phyloP scores from a whole-genome alignment of 2,329 filamentous ascomycete species.

The Daldinia sp. region DNA sequence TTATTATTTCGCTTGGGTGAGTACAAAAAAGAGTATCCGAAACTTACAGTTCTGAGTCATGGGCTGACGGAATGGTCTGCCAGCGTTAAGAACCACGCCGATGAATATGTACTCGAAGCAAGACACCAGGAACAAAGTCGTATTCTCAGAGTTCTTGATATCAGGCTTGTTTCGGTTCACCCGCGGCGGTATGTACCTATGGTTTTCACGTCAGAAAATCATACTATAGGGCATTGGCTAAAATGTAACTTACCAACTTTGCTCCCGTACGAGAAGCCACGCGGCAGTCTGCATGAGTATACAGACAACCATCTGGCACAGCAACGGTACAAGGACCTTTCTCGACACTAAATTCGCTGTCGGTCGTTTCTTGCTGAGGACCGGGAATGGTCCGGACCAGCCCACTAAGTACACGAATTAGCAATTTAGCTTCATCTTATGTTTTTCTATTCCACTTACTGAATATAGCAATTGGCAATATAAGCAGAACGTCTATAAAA shows the following conservation, averaged over 20 bases:
- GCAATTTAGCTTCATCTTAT: conserved; percentile 22
- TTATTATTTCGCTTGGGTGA: too few relatives aligned
- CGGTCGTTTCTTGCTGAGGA: conserved; percentile 84
- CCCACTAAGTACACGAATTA: conserved; percentile 71
- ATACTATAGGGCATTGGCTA: background rate
- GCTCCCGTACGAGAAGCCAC: conserved; percentile 79
- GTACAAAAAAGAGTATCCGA: conserved; percentile 8
- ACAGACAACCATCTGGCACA: conserved; percentile 88
- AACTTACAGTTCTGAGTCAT: conserved; percentile 82
- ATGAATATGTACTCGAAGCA: conserved; percentile 96
- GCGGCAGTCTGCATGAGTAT: conserved; percentile 80
- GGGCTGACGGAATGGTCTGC: conserved; percentile 85
- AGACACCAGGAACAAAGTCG: conserved; percentile 86
- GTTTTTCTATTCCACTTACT: conserved; percentile 64
- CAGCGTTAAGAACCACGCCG: conserved; percentile 90
- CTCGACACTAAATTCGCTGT: conserved; percentile 92
- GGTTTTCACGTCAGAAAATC: conserved; percentile 15
- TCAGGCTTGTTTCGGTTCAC: conserved; percentile 84
- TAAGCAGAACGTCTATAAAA: conserved; percentile 92
- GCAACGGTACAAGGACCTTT: conserved; percentile 88
- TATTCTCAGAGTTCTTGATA: conserved; percentile 93
- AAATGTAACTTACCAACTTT: conserved; percentile 74
- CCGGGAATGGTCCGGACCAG: conserved; percentile 87
- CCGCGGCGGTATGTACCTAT: conserved; percentile 82
- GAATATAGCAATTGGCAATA: conserved; percentile 95